Evolutionary conservation across 805 yeast genomes (phyloP), one percentile per base, ranked within the genome.

Genomic region (Scheffersomyces stipitis): DNA sequence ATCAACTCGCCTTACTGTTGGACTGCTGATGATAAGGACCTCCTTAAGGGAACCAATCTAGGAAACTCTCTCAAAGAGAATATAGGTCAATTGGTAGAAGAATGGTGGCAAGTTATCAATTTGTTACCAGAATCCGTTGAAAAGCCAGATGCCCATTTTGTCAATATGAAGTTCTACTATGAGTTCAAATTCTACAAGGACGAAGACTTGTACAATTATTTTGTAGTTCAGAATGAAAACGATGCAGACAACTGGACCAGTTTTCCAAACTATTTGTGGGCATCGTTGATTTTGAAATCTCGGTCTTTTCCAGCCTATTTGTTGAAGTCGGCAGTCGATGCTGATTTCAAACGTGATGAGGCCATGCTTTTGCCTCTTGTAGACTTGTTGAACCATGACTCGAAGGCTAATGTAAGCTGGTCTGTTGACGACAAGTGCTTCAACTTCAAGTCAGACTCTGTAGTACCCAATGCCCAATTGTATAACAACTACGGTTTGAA

Each of bases 401-500:
- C 81, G 5, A 60, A 54, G 22, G 65, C 81, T 0, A 66, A 75
- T 14, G 90, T 87, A 1, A 62, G 74, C 14, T 90, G 97, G 97
- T 51, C 62, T 2, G 51, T 51, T 2, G 45, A 44, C 13, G 49
- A 40, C 1, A 52, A 48, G 2, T 44, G 52, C 1, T 73, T 76
- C 39, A 52, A 58, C n/a, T 80, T 81, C 45, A 60, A 56, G 27
- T 55, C 76, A 0, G 63, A 66, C 14, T 56, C 66, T 3, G 38
- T 5, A 20, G 34, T 48, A n/a, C 33, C 39, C 3, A 45, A 42
- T 1, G 75, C 75, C 2, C 83, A 87, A 53, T 43, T 90, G 1
- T 86, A 62, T 60, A 89, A 89, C 55, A 86, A 86, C 58, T 89
- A 90, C 58, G 97, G 96, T 2, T 79, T 85, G 36, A 89, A 88